Conservation (phyloP, 345 rosid species). For the Lumnitzera racemosa region DNA sequence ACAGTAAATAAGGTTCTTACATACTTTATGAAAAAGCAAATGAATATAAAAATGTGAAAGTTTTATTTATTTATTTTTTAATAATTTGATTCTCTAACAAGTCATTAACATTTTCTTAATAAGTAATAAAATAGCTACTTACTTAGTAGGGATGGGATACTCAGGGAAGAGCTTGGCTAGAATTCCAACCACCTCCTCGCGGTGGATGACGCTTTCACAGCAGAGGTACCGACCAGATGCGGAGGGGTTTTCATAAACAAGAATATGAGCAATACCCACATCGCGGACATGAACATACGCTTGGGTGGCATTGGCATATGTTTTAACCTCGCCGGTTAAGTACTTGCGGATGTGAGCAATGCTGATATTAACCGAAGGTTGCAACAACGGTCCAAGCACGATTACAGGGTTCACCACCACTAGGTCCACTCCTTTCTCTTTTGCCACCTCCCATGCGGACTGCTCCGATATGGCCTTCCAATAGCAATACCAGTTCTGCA, state of each 20-base stretch:
- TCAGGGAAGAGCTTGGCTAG: slow-evolving; percentile 83
- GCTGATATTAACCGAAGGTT: slow-evolving; percentile 67
- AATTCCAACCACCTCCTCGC: slow-evolving; percentile 78
- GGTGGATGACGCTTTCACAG: slow-evolving; percentile 77
- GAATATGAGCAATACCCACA: slow-evolving; percentile 67
- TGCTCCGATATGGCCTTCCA: slow-evolving; percentile 87
- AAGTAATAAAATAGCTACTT: slow-evolving; percentile 18
- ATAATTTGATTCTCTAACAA: no score
- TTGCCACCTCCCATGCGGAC: slow-evolving; percentile 71
- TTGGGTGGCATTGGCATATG: slow-evolving; percentile 68
- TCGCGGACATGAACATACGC: slow-evolving; percentile 82
- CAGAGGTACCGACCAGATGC: slow-evolving; percentile 86
- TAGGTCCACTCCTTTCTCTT: slow-evolving; percentile 67
- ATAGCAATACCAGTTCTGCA: slow-evolving; percentile 85
- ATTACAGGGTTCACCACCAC: slow-evolving; percentile 69
- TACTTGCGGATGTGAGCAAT: slow-evolving; percentile 67
- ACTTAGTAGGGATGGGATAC: slow-evolving; percentile 91
- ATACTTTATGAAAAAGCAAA: no score
- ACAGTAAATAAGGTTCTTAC: no score
- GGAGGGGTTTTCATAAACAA: slow-evolving; percentile 60
- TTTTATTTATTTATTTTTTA: no score
- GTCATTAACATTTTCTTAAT: no score
- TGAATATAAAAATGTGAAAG: no score
- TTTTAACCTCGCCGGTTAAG: slow-evolving; percentile 78
- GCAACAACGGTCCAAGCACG: slow-evolving; percentile 80